Base-by-base conservation (phyloP, 2,329 filamentous ascomycete species). In the Penicillium sp. region DNA sequence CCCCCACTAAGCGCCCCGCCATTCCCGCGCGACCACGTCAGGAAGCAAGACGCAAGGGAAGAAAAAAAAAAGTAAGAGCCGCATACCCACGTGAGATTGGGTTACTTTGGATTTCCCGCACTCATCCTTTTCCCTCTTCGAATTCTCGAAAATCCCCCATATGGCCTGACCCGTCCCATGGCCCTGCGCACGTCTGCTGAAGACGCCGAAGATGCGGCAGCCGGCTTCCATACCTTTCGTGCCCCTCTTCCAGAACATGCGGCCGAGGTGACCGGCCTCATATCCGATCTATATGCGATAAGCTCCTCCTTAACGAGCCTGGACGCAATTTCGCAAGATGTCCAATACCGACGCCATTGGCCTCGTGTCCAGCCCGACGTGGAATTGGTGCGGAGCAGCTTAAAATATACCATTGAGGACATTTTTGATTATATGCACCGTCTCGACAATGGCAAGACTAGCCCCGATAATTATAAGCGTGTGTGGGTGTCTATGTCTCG, bases 281-380 rank as follows among this genome's bases (percentile, higher is more conserved):
- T 86, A 52, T 78, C 80, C 54, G 78, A 83, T 58, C 76, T 86
- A 25, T 85, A 82, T 66, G 77, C 77, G 51, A 81, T 86, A 67
- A 82, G 81, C 55, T 75, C 78, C 48, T 75, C 74, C 9, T 72
- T 87, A 25, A 78, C 78, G 46, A 73, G 72, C 43, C 71, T 87
- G 39, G 76, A 82, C 43, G 73, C 74, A 50, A 69, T 78, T 27
- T 69, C 81, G 29, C 71, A 73, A 14, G 69, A 75, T 55, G 72
- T 73, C 27, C 72, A 68, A 16, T 76, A 78, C 67, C 73, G 67
- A 21, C 66, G 69, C 39, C 73, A 71, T 27, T 74, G 78, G 58
- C 63, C 67, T 45, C 68, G 70, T 44, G 79, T 83, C 50, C 64
- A 75, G 21, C 67, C 73, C 14, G 83, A 86, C 63, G 64, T 85